Conservation (phyloP, 768 basidiomycete species). For the Hericium erinaceus region DNA sequence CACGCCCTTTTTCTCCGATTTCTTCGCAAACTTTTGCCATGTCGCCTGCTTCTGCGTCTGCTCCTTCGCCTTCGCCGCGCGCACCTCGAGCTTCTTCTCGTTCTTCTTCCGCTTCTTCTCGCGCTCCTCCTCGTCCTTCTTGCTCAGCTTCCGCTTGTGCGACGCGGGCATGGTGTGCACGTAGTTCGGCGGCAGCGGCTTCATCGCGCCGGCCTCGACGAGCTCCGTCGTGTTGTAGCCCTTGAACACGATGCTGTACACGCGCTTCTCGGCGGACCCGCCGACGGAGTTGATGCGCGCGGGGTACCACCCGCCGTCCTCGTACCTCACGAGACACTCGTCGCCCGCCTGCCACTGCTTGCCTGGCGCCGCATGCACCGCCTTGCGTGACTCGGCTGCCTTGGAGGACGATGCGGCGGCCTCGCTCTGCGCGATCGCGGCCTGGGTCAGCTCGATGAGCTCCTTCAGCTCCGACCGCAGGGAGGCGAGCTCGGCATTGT, state of each 20-base stretch:
- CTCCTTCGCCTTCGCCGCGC: slow-evolving; percentile 82
- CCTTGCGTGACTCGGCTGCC: slow-evolving; percentile 42
- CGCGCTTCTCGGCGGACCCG: slow-evolving; percentile 71
- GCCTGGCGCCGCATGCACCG: slow-evolving; percentile 35
- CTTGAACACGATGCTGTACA: slow-evolving; percentile 87
- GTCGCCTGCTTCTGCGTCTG: slow-evolving; percentile 74
- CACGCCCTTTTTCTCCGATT: slow-evolving; percentile 86
- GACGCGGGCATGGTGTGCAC: slow-evolving; percentile 26
- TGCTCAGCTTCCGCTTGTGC: slow-evolving; percentile 70
- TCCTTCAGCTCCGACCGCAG: slow-evolving; percentile 73
- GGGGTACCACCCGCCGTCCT: slow-evolving; percentile 82
- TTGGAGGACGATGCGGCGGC: slow-evolving; percentile 50
- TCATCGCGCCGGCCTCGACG: slow-evolving; percentile 62
- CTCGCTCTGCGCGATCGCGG: slow-evolving; percentile 59
- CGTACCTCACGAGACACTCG: slow-evolving; percentile 81
- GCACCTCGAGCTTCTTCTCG: slow-evolving; percentile 82
- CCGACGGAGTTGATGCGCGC: slow-evolving; percentile 81
- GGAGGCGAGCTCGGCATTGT: slow-evolving; percentile 61
- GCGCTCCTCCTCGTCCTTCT: slow-evolving; percentile 79
- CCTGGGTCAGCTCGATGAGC: slow-evolving; percentile 74
- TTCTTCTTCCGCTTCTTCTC: slow-evolving; percentile 92
- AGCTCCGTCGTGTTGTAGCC: slow-evolving; percentile 89
- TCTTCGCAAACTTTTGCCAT: slow-evolving; percentile 95
- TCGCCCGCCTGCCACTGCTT: slow-evolving; percentile 72
- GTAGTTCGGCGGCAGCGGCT: slow-evolving; percentile 54